Percentiles rank a stretch among this genome's conserved stretches.
Evolutionary conservation across 352 stramenopile genomes (phyloP).

Genomic region (Pythium oligandrum): DNA sequence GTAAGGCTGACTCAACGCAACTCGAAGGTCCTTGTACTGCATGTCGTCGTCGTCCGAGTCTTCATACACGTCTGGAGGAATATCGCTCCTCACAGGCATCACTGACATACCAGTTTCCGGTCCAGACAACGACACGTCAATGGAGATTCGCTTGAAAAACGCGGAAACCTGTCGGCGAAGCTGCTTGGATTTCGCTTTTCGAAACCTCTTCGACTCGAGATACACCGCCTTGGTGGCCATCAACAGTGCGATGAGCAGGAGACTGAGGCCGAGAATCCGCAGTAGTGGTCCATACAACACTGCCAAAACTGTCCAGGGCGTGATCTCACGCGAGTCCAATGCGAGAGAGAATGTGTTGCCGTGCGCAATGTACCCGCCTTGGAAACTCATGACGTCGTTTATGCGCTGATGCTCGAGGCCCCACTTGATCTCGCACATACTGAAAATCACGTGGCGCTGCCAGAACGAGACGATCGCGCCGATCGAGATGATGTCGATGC

Average conservation of each 20-base stretch:
- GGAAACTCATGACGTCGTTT: conserved; percentile 16
- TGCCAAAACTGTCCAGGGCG: conserved; percentile 3
- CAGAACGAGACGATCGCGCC: conserved; percentile 6
- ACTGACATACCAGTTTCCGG: no score
- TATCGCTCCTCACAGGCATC: no score
- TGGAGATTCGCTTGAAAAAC: conserved; percentile 1
- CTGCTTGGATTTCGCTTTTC: no score
- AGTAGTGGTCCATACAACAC: conserved; percentile 13
- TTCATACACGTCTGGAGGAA: conserved; percentile 7
- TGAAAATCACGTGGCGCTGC: conserved; percentile 9
- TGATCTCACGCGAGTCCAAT: conserved; percentile 9
- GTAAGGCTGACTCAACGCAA: conserved; percentile 7
- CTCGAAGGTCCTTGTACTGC: neutral
- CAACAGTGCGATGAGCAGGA: neutral
- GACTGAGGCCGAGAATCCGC: conserved; percentile 5
- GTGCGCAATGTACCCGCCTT: conserved; percentile 10
- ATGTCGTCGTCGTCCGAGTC: neutral
- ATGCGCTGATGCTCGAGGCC: conserved; percentile 12
- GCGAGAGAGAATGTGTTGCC: conserved; percentile 13
- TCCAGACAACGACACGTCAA: no score
- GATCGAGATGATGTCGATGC: conserved; percentile 13
- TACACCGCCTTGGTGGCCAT: conserved; percentile 9
- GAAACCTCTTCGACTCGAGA: no score
- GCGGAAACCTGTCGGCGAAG: neutral
- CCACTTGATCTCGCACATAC: conserved; percentile 19